Evolutionary conservation across 1,139 yeast genomes (phyloP), one percentile per base, ranked within the genome.

Genomic region (Suhomyces bribrorum): DNA sequence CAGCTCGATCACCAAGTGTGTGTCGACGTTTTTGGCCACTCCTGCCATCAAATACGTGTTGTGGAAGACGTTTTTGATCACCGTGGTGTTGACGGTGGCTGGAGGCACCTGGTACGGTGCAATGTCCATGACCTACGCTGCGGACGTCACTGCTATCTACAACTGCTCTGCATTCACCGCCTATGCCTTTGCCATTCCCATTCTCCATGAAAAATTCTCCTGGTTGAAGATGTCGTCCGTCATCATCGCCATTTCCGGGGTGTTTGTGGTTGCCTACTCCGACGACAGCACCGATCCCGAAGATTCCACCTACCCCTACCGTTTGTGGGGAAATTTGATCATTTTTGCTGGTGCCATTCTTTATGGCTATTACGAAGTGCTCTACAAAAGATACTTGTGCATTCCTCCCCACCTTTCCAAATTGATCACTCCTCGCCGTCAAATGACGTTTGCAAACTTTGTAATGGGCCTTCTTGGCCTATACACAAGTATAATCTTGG

Each of bases 141-240:
- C 89, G 2, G 96, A 88, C 54, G 83, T 88, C 20, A 87, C 96
- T 3, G 96, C 96, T 7, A 88, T 88, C 46, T 88, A 87, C 63
- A 88, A 88, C 63, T 86, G 95, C 55, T 83, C 90, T 9, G 95
- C 95, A 0, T 87, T 88, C 57, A 83, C 90, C 5, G 96, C 96
- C 0, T 83, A 88, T 54, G 78, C 87, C 5, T 87, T 88, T 62
- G 89, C 95, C 2, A 82, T 88, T 20, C 87, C 90, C 2, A 61
- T 88, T 30, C 69, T 88, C 36, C 63, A 72, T 28, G 96, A 88
- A 52, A 67, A 63, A 34, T 79, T 86, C 50, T 75, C 85, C 1
- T 72, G 80, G 73, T 61, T 79, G 41, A 88, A 87, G 57, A 73
- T 81, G 7, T 57, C 71, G 29, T 79, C 90, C n/a, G 96, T 88